These are phyloP conservation scores for Fusarium sp. DNA, from an alignment of 2,329 filamentous ascomycete species.

Conservation along the genomic window DNA sequence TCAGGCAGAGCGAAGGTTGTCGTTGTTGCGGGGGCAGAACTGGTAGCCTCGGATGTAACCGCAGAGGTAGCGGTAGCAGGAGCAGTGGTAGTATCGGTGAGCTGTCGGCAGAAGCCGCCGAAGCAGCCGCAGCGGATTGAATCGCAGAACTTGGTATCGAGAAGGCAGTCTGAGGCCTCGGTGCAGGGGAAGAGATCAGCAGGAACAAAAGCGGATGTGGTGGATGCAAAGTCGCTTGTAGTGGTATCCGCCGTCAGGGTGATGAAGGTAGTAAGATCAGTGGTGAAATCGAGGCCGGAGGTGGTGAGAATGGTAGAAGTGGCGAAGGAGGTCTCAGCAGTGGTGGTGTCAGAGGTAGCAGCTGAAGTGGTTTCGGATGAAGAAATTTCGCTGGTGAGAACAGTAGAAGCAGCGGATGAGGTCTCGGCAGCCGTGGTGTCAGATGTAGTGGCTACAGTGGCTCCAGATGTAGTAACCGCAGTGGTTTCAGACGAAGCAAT, in stretches of 20 bases:
- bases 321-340: not conserved
- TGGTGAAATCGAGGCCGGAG: not conserved
- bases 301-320: not conserved
- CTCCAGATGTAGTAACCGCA: too few species aligned
- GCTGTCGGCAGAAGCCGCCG: not conserved
- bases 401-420: too few species aligned
- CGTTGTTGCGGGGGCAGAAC: not conserved
- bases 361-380: not conserved
- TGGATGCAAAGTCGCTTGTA: not conserved
- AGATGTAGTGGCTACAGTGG: too few species aligned
- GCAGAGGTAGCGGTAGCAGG: not conserved
- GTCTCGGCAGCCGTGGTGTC: not conserved
- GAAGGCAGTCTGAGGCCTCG: not conserved
- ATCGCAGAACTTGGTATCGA: not conserved
- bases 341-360: not conserved
- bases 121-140: slow-evolving; percentile 9
- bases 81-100: not conserved
- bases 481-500: not conserved
- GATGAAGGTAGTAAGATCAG: slow-evolving; percentile 6
- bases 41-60: not conserved
- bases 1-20: too few species aligned
- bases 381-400: too few species aligned
- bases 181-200: slow-evolving; percentile 14
- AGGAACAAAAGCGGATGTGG: not conserved
- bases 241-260: not conserved